A percentile compares a stretch with the other conserved stretches of the same genome.
These are phyloP conservation scores for Aschersonia sp. DNA, from an alignment of 2,329 filamentous ascomycete species.

Conservation along the genomic window DNA sequence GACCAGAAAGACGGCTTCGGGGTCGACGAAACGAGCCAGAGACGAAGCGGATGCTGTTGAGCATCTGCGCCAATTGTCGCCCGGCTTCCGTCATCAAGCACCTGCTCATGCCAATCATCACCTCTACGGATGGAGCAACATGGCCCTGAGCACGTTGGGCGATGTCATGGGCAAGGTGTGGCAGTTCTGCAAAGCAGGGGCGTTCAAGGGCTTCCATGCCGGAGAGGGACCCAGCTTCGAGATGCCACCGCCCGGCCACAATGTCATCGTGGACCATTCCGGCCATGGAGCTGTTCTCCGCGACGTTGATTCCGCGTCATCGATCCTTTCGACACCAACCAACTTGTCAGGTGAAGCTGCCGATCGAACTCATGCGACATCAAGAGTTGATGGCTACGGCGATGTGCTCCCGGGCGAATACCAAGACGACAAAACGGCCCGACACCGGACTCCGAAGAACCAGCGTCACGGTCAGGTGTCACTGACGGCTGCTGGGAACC, in stretches of 20 bases:
- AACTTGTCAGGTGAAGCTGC: too few relatives aligned
- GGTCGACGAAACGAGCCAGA: constrained; percentile 25
- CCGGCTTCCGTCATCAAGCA: constrained; percentile 13
- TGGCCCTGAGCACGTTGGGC: constrained; percentile 48
- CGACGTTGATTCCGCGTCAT: too few relatives aligned
- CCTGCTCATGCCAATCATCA: constrained; percentile 13
- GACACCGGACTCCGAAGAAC: too few relatives aligned
- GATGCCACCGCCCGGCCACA: constrained; percentile 18
- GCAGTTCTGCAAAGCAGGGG: constrained; percentile 63
- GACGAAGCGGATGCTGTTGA: constrained; percentile 21
- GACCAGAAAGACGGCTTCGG: constrained; percentile 38
- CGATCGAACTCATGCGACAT: too few relatives aligned
- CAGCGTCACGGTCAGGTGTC: too few relatives aligned
- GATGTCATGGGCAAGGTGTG: constrained; percentile 65
- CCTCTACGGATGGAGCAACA: constrained; percentile 36
- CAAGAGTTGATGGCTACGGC: too few relatives aligned
- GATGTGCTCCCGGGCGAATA: too few relatives aligned
- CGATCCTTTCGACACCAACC: too few relatives aligned
- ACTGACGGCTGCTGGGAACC: constrained; percentile 9
- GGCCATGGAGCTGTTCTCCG: not conserved
- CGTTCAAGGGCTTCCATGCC: constrained; percentile 76
- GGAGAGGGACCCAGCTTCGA: constrained; percentile 65
- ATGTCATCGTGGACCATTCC: constrained; percentile 3
- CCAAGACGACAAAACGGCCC: too few relatives aligned
- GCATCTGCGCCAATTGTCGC: constrained; percentile 13